Evolutionary conservation across 176 grass and related monocot species (phyloP).

Genomic region (Raddia guianensis): DNA sequence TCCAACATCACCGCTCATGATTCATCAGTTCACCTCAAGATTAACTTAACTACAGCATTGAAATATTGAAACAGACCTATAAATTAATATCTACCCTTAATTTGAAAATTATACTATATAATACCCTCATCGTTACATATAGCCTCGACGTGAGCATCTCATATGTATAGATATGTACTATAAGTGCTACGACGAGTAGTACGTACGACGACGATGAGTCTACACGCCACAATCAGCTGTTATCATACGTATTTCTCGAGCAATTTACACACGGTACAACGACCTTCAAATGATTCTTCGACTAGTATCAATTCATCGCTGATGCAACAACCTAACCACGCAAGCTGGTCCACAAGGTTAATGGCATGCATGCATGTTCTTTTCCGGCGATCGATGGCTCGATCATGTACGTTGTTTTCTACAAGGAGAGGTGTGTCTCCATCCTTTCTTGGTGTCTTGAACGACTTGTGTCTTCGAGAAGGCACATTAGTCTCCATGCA

Average conservation of each 20-base stretch:
- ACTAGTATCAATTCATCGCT: neutral
- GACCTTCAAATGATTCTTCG: slow-evolving; percentile 21
- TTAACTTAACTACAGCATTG: no score
- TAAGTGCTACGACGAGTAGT: neutral
- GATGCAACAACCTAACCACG: slow-evolving; percentile 39
- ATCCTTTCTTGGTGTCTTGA: slow-evolving; percentile 22
- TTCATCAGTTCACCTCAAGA: no score
- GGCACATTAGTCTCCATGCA: slow-evolving; percentile 48
- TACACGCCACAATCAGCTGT: slow-evolving; percentile 25
- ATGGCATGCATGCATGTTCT: slow-evolving; percentile 16
- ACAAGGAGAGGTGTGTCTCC: slow-evolving; percentile 26
- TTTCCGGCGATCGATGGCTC: slow-evolving; percentile 16
- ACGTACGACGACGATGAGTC: neutral
- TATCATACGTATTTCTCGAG: slow-evolving; percentile 16
- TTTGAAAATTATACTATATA: no score
- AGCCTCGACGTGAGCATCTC: neutral
- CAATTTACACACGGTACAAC: slow-evolving; percentile 31
- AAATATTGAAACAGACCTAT: no score
- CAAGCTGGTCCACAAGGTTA: slow-evolving; percentile 35
- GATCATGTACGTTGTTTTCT: slow-evolving; percentile 24
- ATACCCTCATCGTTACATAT: no score
- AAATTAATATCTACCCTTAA: no score
- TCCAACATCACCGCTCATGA: no score
- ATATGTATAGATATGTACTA: neutral
- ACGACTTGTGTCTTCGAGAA: slow-evolving; percentile 53